phyloP scores from a whole-genome alignment of 768 basidiomycete species.

The Tricholoma hemisulphureum region DNA sequence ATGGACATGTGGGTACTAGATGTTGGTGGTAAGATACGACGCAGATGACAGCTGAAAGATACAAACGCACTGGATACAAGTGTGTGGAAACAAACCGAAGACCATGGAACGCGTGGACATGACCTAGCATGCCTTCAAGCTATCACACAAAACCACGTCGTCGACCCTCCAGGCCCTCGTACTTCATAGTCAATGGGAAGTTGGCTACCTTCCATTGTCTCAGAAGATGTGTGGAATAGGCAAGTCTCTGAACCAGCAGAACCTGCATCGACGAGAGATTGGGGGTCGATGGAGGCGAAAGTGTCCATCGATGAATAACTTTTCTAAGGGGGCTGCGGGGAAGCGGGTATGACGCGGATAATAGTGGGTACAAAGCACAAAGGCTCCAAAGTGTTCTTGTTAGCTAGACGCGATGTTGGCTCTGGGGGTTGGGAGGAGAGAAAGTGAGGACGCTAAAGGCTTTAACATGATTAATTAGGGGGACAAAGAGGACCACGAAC shows the following conservation, averaged over 20 bases:
- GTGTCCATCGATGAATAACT: not conserved
- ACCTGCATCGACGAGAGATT: not conserved
- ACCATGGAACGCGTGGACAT: too few relatives aligned
- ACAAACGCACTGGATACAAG: too few relatives aligned
- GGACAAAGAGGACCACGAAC: not conserved
- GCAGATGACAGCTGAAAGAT: too few relatives aligned
- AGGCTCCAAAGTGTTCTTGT: not conserved
- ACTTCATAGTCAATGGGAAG: not conserved
- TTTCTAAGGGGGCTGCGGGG: not conserved
- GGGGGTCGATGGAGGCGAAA: not conserved
- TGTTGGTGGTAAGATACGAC: too few relatives aligned
- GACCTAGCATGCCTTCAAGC: conserved; percentile 1
- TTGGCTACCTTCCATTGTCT: not conserved
- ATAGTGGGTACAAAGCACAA: not conserved
- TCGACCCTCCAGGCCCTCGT: not conserved
- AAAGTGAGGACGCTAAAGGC: not conserved
- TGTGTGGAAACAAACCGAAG: too few relatives aligned
- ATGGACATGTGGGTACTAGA: too few relatives aligned
- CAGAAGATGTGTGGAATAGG: not conserved
- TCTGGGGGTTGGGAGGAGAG: not conserved
- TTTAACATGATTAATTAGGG: not conserved
- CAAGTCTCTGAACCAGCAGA: not conserved
- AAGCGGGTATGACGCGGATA: not conserved
- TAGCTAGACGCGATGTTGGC: not conserved
- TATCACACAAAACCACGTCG: conserved; percentile 6